Conservation (phyloP, 805 yeast species). For the Lachancea cidri region DNA sequence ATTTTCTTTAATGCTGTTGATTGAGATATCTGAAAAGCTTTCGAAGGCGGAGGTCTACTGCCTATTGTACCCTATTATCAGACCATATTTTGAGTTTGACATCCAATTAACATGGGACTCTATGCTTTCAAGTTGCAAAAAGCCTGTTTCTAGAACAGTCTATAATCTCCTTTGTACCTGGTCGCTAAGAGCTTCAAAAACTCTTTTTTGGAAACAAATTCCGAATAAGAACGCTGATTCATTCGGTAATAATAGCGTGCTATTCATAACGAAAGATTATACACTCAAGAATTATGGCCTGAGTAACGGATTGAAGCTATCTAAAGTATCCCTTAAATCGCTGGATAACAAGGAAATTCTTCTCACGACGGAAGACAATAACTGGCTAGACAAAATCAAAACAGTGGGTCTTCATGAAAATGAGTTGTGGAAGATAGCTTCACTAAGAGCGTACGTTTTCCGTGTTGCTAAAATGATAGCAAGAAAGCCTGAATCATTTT, state of each 20-base stretch:
- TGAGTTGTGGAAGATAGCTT: constrained; percentile 80
- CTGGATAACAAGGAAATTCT: constrained; percentile 44
- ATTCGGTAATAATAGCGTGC: constrained; percentile 38
- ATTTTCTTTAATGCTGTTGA: constrained; percentile 53
- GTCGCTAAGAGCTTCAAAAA: constrained; percentile 60
- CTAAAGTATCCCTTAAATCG: constrained; percentile 30
- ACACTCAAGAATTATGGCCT: constrained; percentile 27
- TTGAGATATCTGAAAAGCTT: constrained; percentile 56
- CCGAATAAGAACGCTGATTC: constrained; percentile 36
- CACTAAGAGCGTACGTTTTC: constrained; percentile 60
- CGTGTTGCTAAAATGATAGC: constrained; percentile 46
- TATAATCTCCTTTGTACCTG: constrained; percentile 63
- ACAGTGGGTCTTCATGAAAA: constrained; percentile 67
- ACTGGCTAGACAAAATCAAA: constrained; percentile 67
- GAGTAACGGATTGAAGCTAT: constrained; percentile 10
- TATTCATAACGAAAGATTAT: constrained; percentile 27
- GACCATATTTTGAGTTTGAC: constrained; percentile 74
- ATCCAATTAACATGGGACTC: constrained; percentile 63
- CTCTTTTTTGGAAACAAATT: constrained; percentile 74
- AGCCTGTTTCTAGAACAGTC: constrained; percentile 61
- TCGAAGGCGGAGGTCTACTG: constrained; percentile 79
- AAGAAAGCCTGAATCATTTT: constrained; percentile 24
- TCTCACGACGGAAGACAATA: constrained; percentile 58
- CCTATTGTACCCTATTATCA: constrained; percentile 71
- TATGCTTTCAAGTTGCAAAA: constrained; percentile 60